Base-by-base conservation (phyloP, 257 asterid genomes). In the Nicotiana otophora region DNA sequence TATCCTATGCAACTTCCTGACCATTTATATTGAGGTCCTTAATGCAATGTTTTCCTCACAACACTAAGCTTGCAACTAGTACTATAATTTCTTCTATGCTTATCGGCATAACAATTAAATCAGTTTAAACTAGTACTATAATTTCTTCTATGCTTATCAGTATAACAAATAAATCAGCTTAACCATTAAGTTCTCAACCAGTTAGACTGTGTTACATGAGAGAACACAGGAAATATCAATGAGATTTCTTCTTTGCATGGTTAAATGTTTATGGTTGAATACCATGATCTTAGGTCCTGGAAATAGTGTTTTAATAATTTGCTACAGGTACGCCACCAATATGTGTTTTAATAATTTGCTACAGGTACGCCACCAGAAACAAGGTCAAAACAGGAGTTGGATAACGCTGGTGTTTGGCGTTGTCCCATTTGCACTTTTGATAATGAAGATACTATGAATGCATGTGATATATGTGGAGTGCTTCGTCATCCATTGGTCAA, bases 381-480 rank as follows among this genome's bases (percentile, higher is more conserved):
- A 79, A 85, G 84, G 81, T 84, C 79, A 65, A 81, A 85, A 63
- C 88, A 83, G 81, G 95, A 90, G 82, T 80, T 70, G 34, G 75
- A 63, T 80, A 87, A 65, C 81, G 75, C 78, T 77, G 93, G 88
- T 81, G 90, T 93, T 82, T 96, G 99, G 99, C 84, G 89, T 84
- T 96, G 99, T 91, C 95, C 97, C 80, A 88, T 96, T 80, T 96
- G 99, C 85, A 92, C 99, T 63, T 96, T 89, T 88, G 97, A 94
- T 86, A 96, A 96, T 88, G 97, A 91, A 86, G 94, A 92, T 55
- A 81, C 84, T 57, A 82, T 92, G 95, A 85, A 91, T 72, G 91
- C 93, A 60, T 96, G 99, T 85, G 98, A 96, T 82, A 96, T 96
- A 85, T 96, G 98, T 85, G 99, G 99, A 70, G 98, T 94, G 81